Conservation (phyloP, 768 basidiomycete genomes). For the Lactarius hatsudake region DNA sequence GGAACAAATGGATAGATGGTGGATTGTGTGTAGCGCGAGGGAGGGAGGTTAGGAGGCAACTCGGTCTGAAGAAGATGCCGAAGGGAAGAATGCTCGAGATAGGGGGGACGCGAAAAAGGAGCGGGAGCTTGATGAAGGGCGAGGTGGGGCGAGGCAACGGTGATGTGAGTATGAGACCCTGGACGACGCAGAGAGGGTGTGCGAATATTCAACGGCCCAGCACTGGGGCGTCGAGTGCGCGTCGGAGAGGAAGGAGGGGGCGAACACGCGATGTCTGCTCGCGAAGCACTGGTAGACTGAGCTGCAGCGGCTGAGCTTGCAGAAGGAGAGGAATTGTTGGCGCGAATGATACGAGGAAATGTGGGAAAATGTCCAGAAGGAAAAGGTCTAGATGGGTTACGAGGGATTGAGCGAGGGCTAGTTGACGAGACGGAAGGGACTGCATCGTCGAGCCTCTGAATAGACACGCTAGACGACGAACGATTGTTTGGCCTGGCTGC, state of each 20-base stretch:
- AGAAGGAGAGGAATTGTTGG: conserved; percentile 39
- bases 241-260: conserved; percentile 44
- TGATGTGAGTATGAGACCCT: conserved; percentile 33
- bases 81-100: conserved; percentile 74
- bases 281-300: conserved; percentile 27
- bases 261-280: conserved; percentile 44
- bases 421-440: conserved; percentile 50
- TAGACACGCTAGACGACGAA: conserved; percentile 61
- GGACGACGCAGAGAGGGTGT: conserved; percentile 19
- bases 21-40: conserved; percentile 24
- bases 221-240: conserved; percentile 48
- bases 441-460: conserved; percentile 62
- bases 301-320: conserved; percentile 26
- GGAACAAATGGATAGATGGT: conserved; percentile 15
- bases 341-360: conserved; percentile 72
- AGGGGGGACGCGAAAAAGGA: conserved; percentile 64
- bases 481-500: conserved; percentile 51
- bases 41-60: conserved; percentile 40
- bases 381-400: conserved; percentile 41
- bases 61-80: conserved; percentile 66
- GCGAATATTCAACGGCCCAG: conserved; percentile 29
- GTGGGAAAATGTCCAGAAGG: conserved; percentile 43
- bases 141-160: conserved; percentile 31
- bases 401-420: conserved; percentile 51
- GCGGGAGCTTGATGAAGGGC: conserved; percentile 34